phyloP scores from a whole-genome alignment of 176 grass and related monocot species.

The Aegilops longissima region DNA sequence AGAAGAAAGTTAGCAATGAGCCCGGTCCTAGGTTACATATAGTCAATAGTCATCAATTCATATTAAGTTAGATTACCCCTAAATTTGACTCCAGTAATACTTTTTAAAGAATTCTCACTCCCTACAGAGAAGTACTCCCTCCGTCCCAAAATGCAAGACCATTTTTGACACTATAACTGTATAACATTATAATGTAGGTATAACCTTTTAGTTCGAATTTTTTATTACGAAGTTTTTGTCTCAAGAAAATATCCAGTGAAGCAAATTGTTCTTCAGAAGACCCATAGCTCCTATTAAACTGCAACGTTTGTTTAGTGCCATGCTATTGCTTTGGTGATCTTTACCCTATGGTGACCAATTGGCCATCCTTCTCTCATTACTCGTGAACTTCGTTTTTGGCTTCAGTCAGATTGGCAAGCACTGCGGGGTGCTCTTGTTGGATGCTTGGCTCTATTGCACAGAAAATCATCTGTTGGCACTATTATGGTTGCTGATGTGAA shows the following conservation, averaged over 20 bases:
- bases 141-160: too few species aligned
- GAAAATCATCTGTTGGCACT: conserved; percentile 58
- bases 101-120: not conserved
- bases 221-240: conserved; percentile 9
- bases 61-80: not conserved
- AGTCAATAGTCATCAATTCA: not conserved
- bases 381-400: conserved; percentile 16
- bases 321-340: conserved; percentile 13
- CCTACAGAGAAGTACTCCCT: not conserved
- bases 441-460: conserved; percentile 74
- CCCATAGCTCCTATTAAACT: conserved; percentile 9
- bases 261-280: conserved; percentile 17
- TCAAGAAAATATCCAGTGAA: conserved; percentile 11
- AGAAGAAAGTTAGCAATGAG: not conserved
- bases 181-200: not conserved
- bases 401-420: conserved; percentile 93
- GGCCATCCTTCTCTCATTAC: not conserved
- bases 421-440: conserved; percentile 76
- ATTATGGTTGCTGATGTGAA: conserved; percentile 57
- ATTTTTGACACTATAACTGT: too few species aligned
- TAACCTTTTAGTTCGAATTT: not conserved
- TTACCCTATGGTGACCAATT: not conserved
- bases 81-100: not conserved
- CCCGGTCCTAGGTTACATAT: not conserved
- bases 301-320: not conserved